Evolutionary conservation across 1,139 yeast genomes (phyloP), one percentile per base, ranked within the genome.

Genomic region (Spathaspora sp.): DNA sequence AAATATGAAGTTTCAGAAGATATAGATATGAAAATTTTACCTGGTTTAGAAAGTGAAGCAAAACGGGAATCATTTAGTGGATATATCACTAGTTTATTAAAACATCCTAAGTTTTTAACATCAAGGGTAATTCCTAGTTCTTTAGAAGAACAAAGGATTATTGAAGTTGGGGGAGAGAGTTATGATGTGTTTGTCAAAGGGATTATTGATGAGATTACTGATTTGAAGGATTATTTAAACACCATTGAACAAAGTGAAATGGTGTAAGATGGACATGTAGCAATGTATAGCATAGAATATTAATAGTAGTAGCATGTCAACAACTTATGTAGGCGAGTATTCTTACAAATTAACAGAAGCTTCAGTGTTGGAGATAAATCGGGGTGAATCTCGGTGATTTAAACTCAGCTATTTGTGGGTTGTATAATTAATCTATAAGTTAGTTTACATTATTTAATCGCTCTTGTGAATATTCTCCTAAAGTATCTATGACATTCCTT

Each of bases 21-120:
- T 7, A 60, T 64, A 4, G 62, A 60, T 46, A 55, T 68, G 51
- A 61, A 61, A 20, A 56, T 82, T 17, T 67, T 86, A 42, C 84
- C 86, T 1, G 90, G 89, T 0, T 64, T 86, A 42, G 89, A 85
- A 46, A 73, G 78, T 1, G 75, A 70, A 39, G 69, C 74, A 18
- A 85, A 81, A 48, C 70, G 86, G 51, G 78, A 74, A 17, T 81
- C 79, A 25, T 75, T 89, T 53, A 68, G 73, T 16, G 80, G 76
- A 43, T 78, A 84, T 17, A 65, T 89, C 51, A 82, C 80, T 46
- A 86, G 89, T 56, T 72, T 90, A 45, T 72, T 89, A 51, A 84
- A 91, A 38, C 97, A 91, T 64, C 96, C 96, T 13, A 89, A 89
- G 61, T 90, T 83, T 53, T 69, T 91, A 51, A 78, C 87, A 5